These are phyloP conservation scores for Luzula sylvatica DNA, from an alignment of 176 grass and related monocot genomes.

Conservation along the genomic window DNA sequence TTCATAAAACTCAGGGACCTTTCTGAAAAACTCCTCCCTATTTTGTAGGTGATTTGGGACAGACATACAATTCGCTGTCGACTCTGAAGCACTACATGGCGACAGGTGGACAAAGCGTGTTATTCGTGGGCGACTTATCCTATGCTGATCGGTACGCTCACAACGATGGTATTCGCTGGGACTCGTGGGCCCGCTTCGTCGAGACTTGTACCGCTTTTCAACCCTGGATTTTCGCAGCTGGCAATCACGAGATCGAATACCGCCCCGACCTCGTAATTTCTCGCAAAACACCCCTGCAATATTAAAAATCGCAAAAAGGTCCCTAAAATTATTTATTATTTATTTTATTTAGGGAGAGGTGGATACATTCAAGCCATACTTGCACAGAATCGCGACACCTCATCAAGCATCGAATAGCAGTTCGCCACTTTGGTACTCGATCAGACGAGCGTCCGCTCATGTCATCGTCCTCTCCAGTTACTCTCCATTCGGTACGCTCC, in stretches of 20 bases:
- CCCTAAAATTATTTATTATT: neutral
- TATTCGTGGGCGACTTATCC: conserved; percentile 87
- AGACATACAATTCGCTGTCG: conserved; percentile 95
- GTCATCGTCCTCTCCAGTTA: conserved; percentile 96
- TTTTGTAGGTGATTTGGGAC: conserved; percentile 81
- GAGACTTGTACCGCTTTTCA: conserved; percentile 75
- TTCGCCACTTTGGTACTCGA: conserved; percentile 93
- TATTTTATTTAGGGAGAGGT: conserved; percentile 54
- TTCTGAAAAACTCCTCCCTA: neutral
- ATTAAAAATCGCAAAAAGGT: too few species aligned
- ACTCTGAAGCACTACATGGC: conserved; percentile 87
- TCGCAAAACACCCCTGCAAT: too few species aligned
- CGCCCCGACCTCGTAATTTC: conserved; percentile 74
- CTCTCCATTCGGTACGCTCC: conserved; percentile 77
- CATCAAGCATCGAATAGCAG: conserved; percentile 76
- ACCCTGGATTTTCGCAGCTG: conserved; percentile 82
- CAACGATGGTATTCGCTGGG: conserved; percentile 86
- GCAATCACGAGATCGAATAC: conserved; percentile 98
- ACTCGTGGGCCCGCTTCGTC: conserved; percentile 75
- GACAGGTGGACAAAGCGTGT: conserved; percentile 54
- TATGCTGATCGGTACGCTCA: conserved; percentile 86
- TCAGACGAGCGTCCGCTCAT: conserved; percentile 88
- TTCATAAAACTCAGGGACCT: too few species aligned
- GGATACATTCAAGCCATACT: conserved; percentile 63
- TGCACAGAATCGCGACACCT: conserved; percentile 63